Evolutionary conservation across 768 basidiomycete species (phyloP).

Genomic region (Mycena latifolia): DNA sequence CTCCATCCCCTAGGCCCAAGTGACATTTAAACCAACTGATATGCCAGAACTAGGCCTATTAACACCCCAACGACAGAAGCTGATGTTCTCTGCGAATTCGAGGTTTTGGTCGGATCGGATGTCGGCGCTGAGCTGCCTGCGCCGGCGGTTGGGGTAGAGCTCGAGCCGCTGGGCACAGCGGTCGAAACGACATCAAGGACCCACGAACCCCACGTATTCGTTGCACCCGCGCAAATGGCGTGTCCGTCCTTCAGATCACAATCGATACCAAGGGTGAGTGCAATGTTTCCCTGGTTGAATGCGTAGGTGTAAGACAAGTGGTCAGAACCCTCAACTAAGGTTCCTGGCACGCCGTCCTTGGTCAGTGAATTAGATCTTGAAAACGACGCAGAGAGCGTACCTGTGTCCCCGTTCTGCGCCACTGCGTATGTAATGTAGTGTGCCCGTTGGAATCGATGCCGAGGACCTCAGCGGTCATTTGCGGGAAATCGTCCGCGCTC

Average conservation of each 20-base stretch:
- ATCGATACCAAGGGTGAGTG: neutral
- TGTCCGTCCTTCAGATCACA: neutral
- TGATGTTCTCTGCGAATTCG: no score
- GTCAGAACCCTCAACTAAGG: neutral
- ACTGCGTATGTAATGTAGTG: neutral
- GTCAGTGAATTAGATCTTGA: no score
- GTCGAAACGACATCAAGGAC: neutral
- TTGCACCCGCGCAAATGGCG: neutral
- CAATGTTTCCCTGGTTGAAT: neutral
- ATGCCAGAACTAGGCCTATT: no score
- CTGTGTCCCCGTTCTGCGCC: neutral
- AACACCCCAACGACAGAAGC: neutral
- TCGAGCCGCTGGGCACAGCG: neutral
- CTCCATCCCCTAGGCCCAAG: no score
- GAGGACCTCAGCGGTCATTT: neutral
- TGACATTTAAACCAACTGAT: no score
- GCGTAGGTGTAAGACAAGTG: neutral
- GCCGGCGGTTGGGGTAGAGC: neutral
- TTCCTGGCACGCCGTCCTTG: neutral
- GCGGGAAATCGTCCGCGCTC: neutral
- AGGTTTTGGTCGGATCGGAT: no score
- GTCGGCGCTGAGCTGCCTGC: neutral
- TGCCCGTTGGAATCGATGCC: neutral
- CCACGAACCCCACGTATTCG: neutral
- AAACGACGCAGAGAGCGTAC: no score